A percentile compares a stretch with the other conserved stretches of the same genome.
Evolutionary conservation across 2,329 filamentous ascomycete species (phyloP).

Genomic region (Rutstroemia sp.): DNA sequence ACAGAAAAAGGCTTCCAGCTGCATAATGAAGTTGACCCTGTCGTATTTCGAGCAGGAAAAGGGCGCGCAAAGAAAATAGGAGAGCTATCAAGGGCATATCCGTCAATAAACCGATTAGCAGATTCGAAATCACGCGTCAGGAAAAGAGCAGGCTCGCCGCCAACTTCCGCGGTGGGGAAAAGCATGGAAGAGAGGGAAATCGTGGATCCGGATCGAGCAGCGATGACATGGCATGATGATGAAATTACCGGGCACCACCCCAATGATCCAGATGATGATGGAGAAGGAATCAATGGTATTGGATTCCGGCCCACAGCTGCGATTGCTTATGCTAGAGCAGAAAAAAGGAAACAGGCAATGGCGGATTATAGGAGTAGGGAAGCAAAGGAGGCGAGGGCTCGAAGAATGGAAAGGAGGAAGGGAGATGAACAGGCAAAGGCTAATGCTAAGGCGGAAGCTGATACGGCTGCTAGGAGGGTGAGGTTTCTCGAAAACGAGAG

Average conservation of each 20-base stretch:
- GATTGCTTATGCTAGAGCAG: slow-evolving; percentile 48
- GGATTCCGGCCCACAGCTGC: slow-evolving; percentile 59
- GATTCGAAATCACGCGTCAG: slow-evolving; percentile 25
- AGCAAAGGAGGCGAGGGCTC: slow-evolving; percentile 51
- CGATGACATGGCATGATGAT: slow-evolving; percentile 60
- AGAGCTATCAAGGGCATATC: slow-evolving; percentile 21
- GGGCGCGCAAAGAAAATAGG: slow-evolving; percentile 9
- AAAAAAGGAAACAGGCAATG: slow-evolving; percentile 53
- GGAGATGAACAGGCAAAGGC: slow-evolving; percentile 12
- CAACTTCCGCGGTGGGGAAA: slow-evolving; percentile 11
- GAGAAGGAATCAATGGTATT: slow-evolving; percentile 59
- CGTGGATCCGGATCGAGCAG: slow-evolving; percentile 37
- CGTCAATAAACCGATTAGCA: slow-evolving; percentile 23
- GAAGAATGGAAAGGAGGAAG: slow-evolving; percentile 45
- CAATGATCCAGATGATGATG: slow-evolving; percentile 58
- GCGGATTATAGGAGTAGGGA: slow-evolving; percentile 55
- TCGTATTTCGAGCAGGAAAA: slow-evolving; percentile 21
- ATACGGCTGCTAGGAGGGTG: slow-evolving; percentile 19
- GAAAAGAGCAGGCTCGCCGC: slow-evolving; percentile 24
- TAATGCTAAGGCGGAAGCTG: neutral
- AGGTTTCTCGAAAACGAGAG: slow-evolving; percentile 23
- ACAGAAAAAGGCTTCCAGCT: slow-evolving; percentile 13
- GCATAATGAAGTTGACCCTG: slow-evolving; percentile 22
- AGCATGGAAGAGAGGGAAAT: slow-evolving; percentile 9
- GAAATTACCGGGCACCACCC: slow-evolving; percentile 62